These are phyloP conservation scores for Vachellia pachyceras DNA, from an alignment of 306 rosid genomes.

Conservation along the genomic window DNA sequence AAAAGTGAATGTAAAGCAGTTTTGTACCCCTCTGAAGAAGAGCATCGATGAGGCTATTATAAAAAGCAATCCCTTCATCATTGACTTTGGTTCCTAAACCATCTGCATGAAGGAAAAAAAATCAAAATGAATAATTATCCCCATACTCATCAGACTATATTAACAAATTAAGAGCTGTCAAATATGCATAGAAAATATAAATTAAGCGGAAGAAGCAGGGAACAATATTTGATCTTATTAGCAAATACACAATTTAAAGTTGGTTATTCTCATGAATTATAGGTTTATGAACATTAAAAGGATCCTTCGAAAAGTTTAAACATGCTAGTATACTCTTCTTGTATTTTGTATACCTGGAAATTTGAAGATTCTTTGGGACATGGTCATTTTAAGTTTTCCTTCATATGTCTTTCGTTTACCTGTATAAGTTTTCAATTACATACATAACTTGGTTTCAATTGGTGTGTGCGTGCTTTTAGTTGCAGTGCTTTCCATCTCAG, in stretches of 20 bases:
- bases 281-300: neutral
- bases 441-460: neutral
- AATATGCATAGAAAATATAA: neutral
- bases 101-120: constrained; percentile 56
- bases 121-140: constrained; percentile 6
- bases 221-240: neutral
- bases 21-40: constrained; percentile 82
- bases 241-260: neutral
- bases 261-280: neutral
- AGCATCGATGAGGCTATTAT: constrained; percentile 79
- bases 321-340: neutral
- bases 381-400: neutral
- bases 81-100: constrained; percentile 90
- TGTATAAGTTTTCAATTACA: neutral
- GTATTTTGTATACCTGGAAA: neutral
- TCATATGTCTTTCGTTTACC: neutral
- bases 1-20: constrained; percentile 11
- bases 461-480: neutral
- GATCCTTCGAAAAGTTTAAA: neutral
- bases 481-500: constrained; percentile 2
- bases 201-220: neutral
- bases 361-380: neutral
- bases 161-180: neutral
- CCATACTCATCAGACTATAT: constrained; percentile 12
- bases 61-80: constrained; percentile 76